Percentiles rank a stretch among this genome's conserved stretches.
These are phyloP conservation scores for Aspergillus mulundensis DNA, from an alignment of 495 filamentous ascomycete genomes.

Conservation along the genomic window DNA sequence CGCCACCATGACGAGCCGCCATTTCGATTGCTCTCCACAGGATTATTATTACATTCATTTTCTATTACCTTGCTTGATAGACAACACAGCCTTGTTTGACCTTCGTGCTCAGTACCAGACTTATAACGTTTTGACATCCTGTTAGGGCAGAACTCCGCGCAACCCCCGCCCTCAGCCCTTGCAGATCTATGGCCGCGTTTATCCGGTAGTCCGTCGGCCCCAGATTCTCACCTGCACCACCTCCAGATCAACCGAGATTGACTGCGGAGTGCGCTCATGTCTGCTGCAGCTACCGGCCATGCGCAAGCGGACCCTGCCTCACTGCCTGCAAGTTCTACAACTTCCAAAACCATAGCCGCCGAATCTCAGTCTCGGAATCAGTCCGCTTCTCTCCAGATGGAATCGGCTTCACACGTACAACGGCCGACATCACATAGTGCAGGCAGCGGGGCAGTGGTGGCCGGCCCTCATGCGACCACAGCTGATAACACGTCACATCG, in stretches of 20 bases:
- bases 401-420: conserved; percentile 28
- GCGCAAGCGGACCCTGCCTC: conserved; percentile 20
- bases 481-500: conserved; percentile 4
- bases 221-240: conserved; percentile 9
- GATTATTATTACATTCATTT: not conserved
- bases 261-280: conserved; percentile 22
- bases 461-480: conserved; percentile 14
- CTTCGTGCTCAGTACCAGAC: not conserved
- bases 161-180: not conserved
- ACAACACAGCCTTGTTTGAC: not conserved
- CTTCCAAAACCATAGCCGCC: conserved; percentile 12
- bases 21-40: not conserved
- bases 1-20: conserved; percentile 3
- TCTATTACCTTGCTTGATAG: not conserved
- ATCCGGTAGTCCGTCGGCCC: conserved; percentile 33
- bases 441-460: conserved; percentile 10
- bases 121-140: not conserved
- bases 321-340: conserved; percentile 5
- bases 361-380: conserved; percentile 18
- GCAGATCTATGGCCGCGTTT: conserved; percentile 21
- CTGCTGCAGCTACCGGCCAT: conserved; percentile 30
- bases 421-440: conserved; percentile 24
- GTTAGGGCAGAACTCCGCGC: not conserved
- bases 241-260: conserved; percentile 10
- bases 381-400: conserved; percentile 28